Base-by-base conservation (phyloP, 176 grass and related monocot genomes). In the Avena eriantha region DNA sequence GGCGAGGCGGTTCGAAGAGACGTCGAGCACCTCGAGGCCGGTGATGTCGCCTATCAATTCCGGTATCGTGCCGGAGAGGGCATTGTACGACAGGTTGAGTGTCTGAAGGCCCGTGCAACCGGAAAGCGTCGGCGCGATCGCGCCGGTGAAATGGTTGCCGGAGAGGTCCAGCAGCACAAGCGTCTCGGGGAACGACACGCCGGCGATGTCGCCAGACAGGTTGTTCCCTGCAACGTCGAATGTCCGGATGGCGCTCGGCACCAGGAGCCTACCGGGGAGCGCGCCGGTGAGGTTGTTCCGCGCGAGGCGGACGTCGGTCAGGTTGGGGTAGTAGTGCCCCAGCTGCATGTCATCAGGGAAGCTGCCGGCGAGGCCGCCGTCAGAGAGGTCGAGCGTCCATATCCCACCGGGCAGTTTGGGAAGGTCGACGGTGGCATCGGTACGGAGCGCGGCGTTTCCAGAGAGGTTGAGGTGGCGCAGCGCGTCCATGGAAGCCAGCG, bases 161-260 rank as follows among this genome's bases (percentile, higher is more conserved):
- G 96, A 98, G 11, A 98, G 86, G 76, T 98, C 96, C 15, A 98
- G 88, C 50, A 89, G 82, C 18, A 73, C 80, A 19, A 84, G 90
- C 59, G 90, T 89, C 5, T 46, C 86, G 8, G 68, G 35, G 34
- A 93, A 67, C 61, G 89, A 83, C 33, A 83, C 47, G 65, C 35
- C 73, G 13, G 92, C 87, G 14, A 95, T 78, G 67, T 87, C 70
- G 0, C 96, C 93, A 4, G 93, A 98, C 2, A 98, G 73, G 84
- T 98, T 98, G 90, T 98, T 98, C 41, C 81, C 86, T 2, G 96
- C 92, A 58, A 95, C 88, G 90, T 98, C 96, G 23, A 98, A 75
- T 22, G 76, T 68, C 60, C 36, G 86, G 54, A 98, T 90, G 68
- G 34, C 84, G 41, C 80, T 21, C 26, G 87, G 85, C 68, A 73